A percentile compares a stretch with the other conserved stretches of the same genome.
phyloP scores from a whole-genome alignment of 805 yeast species.

The Ascoidea asiatica region DNA sequence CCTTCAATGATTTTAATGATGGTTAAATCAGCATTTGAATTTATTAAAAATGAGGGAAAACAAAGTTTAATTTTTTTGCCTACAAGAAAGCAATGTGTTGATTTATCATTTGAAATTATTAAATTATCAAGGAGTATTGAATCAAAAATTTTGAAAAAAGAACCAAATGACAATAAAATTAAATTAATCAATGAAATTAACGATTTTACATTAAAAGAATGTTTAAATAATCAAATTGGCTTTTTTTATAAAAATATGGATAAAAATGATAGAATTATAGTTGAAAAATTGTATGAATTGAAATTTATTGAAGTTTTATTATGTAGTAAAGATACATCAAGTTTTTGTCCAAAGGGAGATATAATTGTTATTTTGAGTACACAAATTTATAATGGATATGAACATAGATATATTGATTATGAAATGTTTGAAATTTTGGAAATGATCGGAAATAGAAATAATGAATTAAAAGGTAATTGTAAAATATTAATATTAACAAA shows the following conservation, averaged over 20 bases:
- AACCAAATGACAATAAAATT: constrained; percentile 15
- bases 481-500: constrained; percentile 44
- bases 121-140: constrained; percentile 24
- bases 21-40: constrained; percentile 34
- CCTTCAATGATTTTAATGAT: constrained; percentile 39
- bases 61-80: constrained; percentile 48
- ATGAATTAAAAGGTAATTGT: constrained; percentile 15
- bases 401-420: constrained; percentile 58
- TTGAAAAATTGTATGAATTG: constrained; percentile 36
- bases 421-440: constrained; percentile 49
- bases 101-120: constrained; percentile 32
- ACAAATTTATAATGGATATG: constrained; percentile 55
- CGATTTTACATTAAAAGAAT: constrained; percentile 31
- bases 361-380: constrained; percentile 60
- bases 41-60: constrained; percentile 21
- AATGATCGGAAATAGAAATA: constrained; percentile 36
- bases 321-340: constrained; percentile 44
- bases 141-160: constrained; percentile 26
- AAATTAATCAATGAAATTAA: constrained; percentile 22
- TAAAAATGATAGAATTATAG: constrained; percentile 34
- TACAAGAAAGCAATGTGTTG: constrained; percentile 37
- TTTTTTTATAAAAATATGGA: constrained; percentile 45
- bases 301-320: constrained; percentile 44
- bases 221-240: constrained; percentile 51
- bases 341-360: constrained; percentile 35